These are phyloP conservation scores for Tulasnella sp. DNA, from an alignment of 768 basidiomycete genomes.

Conservation along the genomic window DNA sequence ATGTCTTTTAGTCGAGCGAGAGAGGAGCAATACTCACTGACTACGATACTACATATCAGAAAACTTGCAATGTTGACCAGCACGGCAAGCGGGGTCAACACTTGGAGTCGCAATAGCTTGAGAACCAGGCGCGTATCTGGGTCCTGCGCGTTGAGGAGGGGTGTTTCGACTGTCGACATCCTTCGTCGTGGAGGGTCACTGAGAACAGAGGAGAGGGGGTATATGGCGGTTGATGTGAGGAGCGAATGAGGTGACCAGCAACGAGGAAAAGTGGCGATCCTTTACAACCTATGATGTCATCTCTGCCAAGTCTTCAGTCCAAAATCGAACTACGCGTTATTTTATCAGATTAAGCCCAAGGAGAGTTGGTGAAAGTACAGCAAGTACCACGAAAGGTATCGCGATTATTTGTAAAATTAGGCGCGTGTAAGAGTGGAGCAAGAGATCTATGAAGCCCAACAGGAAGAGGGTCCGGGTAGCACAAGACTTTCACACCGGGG, in stretches of 20 bases:
- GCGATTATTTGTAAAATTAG: no score
- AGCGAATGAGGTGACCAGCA: background rate
- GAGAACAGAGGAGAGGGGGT: background rate
- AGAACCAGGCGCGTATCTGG: constrained; percentile 15
- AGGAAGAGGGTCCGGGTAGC: background rate
- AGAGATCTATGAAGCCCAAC: no score
- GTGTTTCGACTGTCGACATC: constrained; percentile 15
- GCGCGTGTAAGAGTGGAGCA: no score
- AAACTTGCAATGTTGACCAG: constrained; percentile 73
- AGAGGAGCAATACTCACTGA: constrained; percentile 52
- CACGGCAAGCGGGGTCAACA: constrained; percentile 78
- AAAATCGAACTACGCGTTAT: background rate
- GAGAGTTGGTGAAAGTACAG: no score
- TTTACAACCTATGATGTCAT: background rate
- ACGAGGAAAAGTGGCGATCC: constrained; percentile 13
- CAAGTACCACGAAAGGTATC: no score
- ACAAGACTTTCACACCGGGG: background rate
- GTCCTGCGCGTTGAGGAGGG: constrained; percentile 7
- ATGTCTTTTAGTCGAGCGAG: constrained; percentile 34
- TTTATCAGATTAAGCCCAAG: background rate
- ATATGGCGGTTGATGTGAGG: background rate
- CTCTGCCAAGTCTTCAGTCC: background rate
- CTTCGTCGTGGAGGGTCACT: background rate
- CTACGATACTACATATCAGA: constrained; percentile 62
- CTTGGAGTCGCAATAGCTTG: constrained; percentile 60